Percentiles rank a stretch among this genome's conserved stretches.
phyloP scores from a whole-genome alignment of 2,329 filamentous ascomycete species.

The Monilinia polystroma region DNA sequence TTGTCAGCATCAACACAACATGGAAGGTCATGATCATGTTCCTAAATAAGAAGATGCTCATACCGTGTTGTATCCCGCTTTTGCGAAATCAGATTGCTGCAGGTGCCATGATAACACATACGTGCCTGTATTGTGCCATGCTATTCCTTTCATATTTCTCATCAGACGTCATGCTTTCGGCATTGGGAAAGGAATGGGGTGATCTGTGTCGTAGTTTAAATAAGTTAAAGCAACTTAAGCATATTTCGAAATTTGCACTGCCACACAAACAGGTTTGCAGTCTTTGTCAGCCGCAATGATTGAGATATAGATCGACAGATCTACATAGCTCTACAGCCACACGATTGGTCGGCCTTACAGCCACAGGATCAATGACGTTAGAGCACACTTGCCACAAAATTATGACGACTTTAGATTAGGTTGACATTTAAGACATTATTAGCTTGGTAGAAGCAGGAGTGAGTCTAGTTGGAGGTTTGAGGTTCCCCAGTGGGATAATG shows the following conservation, averaged over 20 bases:
- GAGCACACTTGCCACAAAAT: neutral
- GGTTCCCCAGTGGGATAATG: neutral
- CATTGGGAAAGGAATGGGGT: neutral
- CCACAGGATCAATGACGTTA: constrained; percentile 6
- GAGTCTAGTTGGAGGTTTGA: neutral
- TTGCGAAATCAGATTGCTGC: neutral
- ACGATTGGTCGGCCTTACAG: constrained; percentile 16
- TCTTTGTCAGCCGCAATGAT: neutral
- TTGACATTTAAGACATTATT: neutral
- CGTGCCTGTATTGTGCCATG: neutral
- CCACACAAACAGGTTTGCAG: constrained; percentile 9
- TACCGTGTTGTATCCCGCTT: neutral
- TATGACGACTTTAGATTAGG: constrained; percentile 21
- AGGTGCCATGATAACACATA: neutral
- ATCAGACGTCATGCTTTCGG: constrained; percentile 12
- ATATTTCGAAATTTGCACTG: constrained; percentile 1
- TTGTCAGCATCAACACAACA: neutral
- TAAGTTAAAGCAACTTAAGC: neutral
- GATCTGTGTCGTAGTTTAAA: neutral
- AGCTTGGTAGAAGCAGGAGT: neutral
- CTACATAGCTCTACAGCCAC: too few relatives aligned
- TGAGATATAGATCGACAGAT: neutral
- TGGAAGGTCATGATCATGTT: neutral
- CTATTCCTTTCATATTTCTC: neutral
- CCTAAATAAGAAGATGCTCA: neutral